Conservation (phyloP, 2,329 filamentous ascomycete genomes). For the Trichoderma brevicompactum region DNA sequence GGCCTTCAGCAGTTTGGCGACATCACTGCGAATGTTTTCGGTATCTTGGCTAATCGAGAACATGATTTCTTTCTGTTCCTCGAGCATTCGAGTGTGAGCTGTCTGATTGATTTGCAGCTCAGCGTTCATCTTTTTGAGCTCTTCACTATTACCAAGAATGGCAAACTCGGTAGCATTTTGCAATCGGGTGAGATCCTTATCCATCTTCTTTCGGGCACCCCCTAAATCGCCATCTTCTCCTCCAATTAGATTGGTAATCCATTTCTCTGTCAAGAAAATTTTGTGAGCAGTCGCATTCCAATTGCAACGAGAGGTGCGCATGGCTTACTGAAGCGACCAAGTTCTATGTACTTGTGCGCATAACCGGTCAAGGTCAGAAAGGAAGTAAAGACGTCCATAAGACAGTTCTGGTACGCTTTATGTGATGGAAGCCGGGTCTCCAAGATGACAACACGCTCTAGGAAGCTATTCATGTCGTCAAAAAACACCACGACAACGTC, state of each 20-base stretch:
- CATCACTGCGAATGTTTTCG: slow-evolving; percentile 37
- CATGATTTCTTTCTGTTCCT: slow-evolving; percentile 37
- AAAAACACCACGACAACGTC: slow-evolving; percentile 47
- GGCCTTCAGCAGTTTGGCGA: slow-evolving; percentile 37
- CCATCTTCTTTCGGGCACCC: slow-evolving; percentile 39
- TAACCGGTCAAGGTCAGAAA: slow-evolving; percentile 42
- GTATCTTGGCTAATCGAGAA: slow-evolving; percentile 37
- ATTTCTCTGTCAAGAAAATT: slow-evolving; percentile 35
- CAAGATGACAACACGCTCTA: slow-evolving; percentile 42
- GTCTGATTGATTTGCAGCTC: slow-evolving; percentile 38
- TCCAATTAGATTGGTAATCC: slow-evolving; percentile 38
- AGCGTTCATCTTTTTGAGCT: slow-evolving; percentile 36
- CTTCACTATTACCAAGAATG: slow-evolving; percentile 42
- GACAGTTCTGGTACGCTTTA: slow-evolving; percentile 40
- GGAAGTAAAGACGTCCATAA: slow-evolving; percentile 45
- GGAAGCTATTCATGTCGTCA: slow-evolving; percentile 44
- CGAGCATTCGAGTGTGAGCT: slow-evolving; percentile 35
- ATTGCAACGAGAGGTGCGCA: too few species aligned
- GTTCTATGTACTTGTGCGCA: slow-evolving; percentile 43
- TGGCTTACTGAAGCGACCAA: slow-evolving; percentile 40
- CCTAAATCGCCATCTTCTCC: slow-evolving; percentile 42
- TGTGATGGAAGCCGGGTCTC: slow-evolving; percentile 40
- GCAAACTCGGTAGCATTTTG: slow-evolving; percentile 42
- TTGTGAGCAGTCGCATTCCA: not conserved
- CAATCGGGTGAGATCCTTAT: slow-evolving; percentile 36